These are phyloP conservation scores for Globisporangium uncinulatum DNA, from an alignment of 352 stramenopile species.

Conservation along the genomic window DNA sequence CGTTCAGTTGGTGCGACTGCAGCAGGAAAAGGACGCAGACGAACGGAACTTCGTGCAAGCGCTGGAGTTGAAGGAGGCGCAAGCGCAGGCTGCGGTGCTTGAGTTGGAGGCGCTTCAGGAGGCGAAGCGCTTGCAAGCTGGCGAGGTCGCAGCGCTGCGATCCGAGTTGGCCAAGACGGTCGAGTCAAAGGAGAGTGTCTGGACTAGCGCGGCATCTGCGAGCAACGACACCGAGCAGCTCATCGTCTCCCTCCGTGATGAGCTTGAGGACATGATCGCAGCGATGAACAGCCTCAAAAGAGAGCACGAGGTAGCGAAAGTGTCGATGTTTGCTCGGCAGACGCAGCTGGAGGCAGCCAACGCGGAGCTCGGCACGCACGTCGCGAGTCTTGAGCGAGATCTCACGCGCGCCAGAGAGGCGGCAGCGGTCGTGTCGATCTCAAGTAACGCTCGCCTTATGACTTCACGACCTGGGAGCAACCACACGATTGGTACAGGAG, in stretches of 20 bases:
- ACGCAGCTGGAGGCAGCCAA: slow-evolving; percentile 73
- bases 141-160: slow-evolving; percentile 38
- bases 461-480: background rate
- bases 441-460: background rate
- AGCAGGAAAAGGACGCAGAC: slow-evolving; percentile 57
- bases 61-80: slow-evolving; percentile 66
- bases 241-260: slow-evolving; percentile 44
- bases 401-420: slow-evolving; percentile 38
- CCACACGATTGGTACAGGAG: slow-evolving; percentile 7
- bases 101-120: slow-evolving; percentile 38
- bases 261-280: slow-evolving; percentile 64
- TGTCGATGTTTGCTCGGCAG: slow-evolving; percentile 67
- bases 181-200: slow-evolving; percentile 64
- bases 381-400: slow-evolving; percentile 60
- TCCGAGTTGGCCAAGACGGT: slow-evolving; percentile 39
- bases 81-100: slow-evolving; percentile 35
- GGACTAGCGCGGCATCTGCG: slow-evolving; percentile 57
- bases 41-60: slow-evolving; percentile 71
- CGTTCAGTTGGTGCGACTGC: slow-evolving; percentile 32
- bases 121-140: slow-evolving; percentile 23
- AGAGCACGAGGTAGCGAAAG: slow-evolving; percentile 57
- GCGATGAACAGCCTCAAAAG: slow-evolving; percentile 53
- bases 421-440: background rate
- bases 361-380: slow-evolving; percentile 54
- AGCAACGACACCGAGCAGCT: slow-evolving; percentile 67